phyloP scores from a whole-genome alignment of 257 asterid genomes.

The Hygrophila difformis region DNA sequence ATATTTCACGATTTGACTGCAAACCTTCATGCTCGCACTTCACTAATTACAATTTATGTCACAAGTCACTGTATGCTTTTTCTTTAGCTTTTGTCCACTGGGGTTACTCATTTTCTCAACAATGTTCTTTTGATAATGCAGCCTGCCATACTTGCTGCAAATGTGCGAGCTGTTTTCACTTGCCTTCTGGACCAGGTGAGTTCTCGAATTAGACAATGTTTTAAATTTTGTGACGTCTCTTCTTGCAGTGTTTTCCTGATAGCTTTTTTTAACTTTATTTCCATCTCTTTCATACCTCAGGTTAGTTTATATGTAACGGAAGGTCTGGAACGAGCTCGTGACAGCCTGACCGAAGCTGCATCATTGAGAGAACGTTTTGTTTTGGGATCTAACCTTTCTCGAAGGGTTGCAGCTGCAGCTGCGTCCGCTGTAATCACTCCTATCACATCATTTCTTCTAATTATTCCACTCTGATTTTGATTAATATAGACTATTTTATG shows the following conservation, averaged over 20 bases:
- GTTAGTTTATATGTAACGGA: constrained; percentile 69
- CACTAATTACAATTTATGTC: no score
- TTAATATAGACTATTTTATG: no score
- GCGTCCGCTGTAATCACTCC: constrained; percentile 84
- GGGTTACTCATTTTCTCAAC: no score
- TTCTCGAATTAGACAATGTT: constrained; percentile 8
- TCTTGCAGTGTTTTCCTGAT: constrained; percentile 11
- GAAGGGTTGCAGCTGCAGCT: constrained; percentile 97
- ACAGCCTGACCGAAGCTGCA: constrained; percentile 90
- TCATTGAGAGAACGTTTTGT: constrained; percentile 92
- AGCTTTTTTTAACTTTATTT: constrained; percentile 5
- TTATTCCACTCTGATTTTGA: neutral
- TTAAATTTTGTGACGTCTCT: constrained; percentile 16
- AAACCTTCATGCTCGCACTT: no score
- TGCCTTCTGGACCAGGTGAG: constrained; percentile 89
- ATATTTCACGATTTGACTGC: no score
- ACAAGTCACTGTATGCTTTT: no score
- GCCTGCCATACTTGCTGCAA: constrained; percentile 86
- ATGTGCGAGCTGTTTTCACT: constrained; percentile 82
- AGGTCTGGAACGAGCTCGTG: constrained; percentile 96
- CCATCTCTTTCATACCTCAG: constrained; percentile 33
- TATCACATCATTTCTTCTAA: constrained; percentile 13
- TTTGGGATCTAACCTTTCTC: constrained; percentile 72
- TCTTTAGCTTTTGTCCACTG: no score
- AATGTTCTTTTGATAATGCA: constrained; percentile 31